A percentile compares a stretch with the other conserved stretches of the same genome.
Evolutionary conservation across 2,329 filamentous ascomycete genomes (phyloP).

Genomic region (Orbilia ellipsospora): DNA sequence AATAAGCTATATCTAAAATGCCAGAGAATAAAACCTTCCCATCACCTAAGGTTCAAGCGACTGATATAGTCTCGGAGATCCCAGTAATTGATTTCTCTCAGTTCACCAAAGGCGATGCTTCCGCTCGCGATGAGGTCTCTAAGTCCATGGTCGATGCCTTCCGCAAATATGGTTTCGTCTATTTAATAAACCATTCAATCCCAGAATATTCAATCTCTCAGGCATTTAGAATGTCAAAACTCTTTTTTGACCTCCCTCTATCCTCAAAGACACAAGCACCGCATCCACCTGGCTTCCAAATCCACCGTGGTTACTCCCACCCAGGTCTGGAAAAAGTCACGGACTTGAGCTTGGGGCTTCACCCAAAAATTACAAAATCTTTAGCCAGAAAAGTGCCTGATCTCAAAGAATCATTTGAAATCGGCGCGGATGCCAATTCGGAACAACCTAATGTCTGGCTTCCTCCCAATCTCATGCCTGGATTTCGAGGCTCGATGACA

Average conservation of each 20-base stretch:
- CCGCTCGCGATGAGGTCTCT: constrained; percentile 14
- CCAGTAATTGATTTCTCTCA: constrained; percentile 43
- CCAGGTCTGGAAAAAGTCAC: constrained; percentile 65
- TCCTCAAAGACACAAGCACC: constrained; percentile 31
- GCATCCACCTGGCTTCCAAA: constrained; percentile 56
- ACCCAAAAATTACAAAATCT: constrained; percentile 9
- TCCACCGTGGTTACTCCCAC: constrained; percentile 66
- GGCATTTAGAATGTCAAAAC: constrained; percentile 39
- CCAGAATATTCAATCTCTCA: constrained; percentile 28
- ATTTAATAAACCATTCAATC: constrained; percentile 29
- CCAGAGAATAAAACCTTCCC: constrained; percentile 4
- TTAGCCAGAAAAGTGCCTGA: constrained; percentile 26
- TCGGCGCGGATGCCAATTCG: constrained; percentile 62
- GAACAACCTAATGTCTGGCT: constrained; percentile 64
- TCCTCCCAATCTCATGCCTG: constrained; percentile 61
- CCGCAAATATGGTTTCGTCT: constrained; percentile 43
- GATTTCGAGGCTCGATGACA: constrained; percentile 63
- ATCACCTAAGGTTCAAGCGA: not conserved
- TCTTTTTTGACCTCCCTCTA: constrained; percentile 34
- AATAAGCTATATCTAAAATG: not conserved
- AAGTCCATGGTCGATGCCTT: constrained; percentile 39
- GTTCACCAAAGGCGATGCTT: constrained; percentile 25
- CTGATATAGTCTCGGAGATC: constrained; percentile 20
- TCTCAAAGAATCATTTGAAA: constrained; percentile 63
- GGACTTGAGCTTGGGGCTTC: constrained; percentile 55